phyloP scores from a whole-genome alignment of 2,329 filamentous ascomycete genomes.

The Beauveria varroae region DNA sequence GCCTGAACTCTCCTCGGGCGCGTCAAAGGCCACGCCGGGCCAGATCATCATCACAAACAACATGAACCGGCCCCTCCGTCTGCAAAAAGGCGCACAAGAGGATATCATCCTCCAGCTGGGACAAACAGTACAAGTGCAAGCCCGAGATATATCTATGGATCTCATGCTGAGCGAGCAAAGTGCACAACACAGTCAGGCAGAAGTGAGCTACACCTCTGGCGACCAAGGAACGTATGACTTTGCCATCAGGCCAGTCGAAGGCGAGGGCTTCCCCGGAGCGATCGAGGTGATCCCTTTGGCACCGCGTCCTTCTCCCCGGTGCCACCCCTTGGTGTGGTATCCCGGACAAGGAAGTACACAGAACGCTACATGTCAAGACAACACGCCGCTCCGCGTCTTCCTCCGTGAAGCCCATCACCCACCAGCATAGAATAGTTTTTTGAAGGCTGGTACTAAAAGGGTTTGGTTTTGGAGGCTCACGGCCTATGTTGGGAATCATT shows the following conservation, averaged over 20 bases:
- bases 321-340: slow-evolving; percentile 5
- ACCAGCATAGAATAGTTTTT: neutral
- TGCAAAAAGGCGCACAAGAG: neutral
- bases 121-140: neutral
- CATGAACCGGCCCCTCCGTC: neutral
- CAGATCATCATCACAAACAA: neutral
- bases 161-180: neutral
- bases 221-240: neutral
- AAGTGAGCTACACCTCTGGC: neutral
- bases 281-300: slow-evolving; percentile 2
- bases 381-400: slow-evolving; percentile 1
- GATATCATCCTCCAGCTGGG: neutral
- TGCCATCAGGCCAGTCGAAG: neutral
- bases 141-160: neutral
- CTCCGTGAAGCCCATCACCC: neutral
- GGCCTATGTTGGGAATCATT: too few species aligned
- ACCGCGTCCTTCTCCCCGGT: neutral
- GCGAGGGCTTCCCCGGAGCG: neutral
- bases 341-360: neutral
- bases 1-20: neutral
- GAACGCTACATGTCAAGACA: neutral
- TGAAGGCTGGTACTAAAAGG: neutral
- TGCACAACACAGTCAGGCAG: neutral
- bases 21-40: neutral
- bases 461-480: too few species aligned